Conservation (phyloP, 2,329 filamentous ascomycete genomes). For the Penicillium decumbens region DNA sequence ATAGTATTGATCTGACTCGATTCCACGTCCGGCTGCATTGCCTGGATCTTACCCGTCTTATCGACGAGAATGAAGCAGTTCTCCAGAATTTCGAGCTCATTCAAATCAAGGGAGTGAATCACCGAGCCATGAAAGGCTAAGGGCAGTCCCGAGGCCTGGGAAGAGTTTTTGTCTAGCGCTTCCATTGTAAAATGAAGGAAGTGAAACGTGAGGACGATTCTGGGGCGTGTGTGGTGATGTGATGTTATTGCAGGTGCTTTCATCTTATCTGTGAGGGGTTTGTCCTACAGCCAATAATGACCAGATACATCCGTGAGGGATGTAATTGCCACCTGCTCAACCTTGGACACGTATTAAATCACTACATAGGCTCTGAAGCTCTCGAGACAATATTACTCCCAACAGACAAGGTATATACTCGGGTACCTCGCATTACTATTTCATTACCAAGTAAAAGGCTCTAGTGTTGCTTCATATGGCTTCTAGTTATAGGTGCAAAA, state of each 20-base stretch:
- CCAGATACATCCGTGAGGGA: background rate
- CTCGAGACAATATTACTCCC: too few relatives aligned
- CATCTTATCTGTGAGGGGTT: constrained; percentile 10
- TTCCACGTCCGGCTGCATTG: constrained; percentile 22
- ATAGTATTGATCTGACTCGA: constrained; percentile 21
- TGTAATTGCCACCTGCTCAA: background rate
- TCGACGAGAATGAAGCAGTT: constrained; percentile 32
- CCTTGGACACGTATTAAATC: too few relatives aligned
- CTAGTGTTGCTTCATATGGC: too few relatives aligned
- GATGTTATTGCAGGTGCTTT: background rate
- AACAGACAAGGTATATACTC: too few relatives aligned
- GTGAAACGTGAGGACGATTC: background rate
- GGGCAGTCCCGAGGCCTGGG: constrained; percentile 18
- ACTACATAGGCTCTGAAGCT: too few relatives aligned
- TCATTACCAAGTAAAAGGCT: too few relatives aligned
- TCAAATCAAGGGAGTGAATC: constrained; percentile 27
- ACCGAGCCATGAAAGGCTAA: constrained; percentile 36
- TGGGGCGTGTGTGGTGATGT: background rate
- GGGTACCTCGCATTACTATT: too few relatives aligned
- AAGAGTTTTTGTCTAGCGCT: constrained; percentile 6
- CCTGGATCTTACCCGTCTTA: constrained; percentile 28
- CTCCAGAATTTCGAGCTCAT: constrained; percentile 29
- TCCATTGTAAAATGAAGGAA: constrained; percentile 8
- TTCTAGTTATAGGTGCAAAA: too few relatives aligned
- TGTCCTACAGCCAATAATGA: background rate